Percentiles rank a stretch among this genome's conserved stretches.
Evolutionary conservation across 441 rosid species (phyloP).

Genomic region (Croton setiger): DNA sequence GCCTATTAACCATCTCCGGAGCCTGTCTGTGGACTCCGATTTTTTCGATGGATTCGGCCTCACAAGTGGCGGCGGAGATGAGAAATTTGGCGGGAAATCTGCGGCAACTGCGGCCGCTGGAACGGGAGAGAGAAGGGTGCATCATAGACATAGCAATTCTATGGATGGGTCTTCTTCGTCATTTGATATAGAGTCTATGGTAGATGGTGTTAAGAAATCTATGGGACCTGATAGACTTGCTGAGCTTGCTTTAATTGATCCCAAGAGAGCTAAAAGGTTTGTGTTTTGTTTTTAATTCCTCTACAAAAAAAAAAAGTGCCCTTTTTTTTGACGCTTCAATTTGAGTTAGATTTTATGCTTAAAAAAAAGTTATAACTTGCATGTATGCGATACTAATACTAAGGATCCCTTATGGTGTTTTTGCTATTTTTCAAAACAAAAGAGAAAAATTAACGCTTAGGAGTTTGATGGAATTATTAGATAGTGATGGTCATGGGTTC

Average conservation of each 20-base stretch:
- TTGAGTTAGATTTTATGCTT: not conserved
- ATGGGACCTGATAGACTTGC: conserved; percentile 81
- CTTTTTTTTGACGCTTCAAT: no score
- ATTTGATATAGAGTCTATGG: conserved; percentile 53
- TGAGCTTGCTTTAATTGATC: conserved; percentile 87
- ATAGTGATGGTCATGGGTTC: not conserved
- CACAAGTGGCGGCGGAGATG: conserved; percentile 29
- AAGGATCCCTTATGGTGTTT: not conserved
- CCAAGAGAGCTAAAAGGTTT: conserved; percentile 92
- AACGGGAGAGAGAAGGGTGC: conserved; percentile 41
- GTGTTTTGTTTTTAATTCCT: not conserved
- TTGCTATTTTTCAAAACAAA: not conserved
- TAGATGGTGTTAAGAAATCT: conserved; percentile 71
- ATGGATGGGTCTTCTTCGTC: conserved; percentile 73
- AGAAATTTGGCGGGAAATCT: conserved; percentile 29
- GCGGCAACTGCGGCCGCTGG: conserved; percentile 18
- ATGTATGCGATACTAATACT: not conserved
- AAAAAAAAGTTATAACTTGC: not conserved
- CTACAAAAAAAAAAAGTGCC: not conserved
- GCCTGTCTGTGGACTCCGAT: conserved; percentile 87
- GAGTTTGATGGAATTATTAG: not conserved
- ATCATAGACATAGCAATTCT: conserved; percentile 76
- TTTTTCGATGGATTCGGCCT: conserved; percentile 60
- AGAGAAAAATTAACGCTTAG: not conserved
- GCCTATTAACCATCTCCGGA: conserved; percentile 60